Base-by-base conservation (phyloP, 176 grass and related monocot genomes). In the Zea luxurians region DNA sequence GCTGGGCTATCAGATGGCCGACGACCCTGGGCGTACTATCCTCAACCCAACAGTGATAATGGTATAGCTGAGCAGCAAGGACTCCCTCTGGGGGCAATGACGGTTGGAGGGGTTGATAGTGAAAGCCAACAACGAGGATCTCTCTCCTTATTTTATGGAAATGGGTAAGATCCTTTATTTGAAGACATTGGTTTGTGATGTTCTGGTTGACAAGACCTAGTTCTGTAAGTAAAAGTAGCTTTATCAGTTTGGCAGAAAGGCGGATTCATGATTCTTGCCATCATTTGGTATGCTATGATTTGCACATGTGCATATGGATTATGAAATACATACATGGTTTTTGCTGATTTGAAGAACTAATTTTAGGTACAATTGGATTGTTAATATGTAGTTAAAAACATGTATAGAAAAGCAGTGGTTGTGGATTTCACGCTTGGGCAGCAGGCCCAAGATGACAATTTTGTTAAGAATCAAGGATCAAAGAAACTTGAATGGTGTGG, bases 111-210 rank as follows among this genome's bases (percentile, higher is more conserved):
- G 21, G 27, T 83, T 80, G 84, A 83, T 52, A 64, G 13, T 8
- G 80, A 76, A 80, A 73, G 11, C 49, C 83, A 70, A 74, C 70
- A 77, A 21, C 68, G 57, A 83, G 80, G 80, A 45, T n/a, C 64
- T 83, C 48, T 80, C 48, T 62, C 83, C 16, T 59, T 75, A 45
- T 63, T 83, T 70, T 83, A 79, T 83, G 75, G 88, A 78, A 86
- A 83, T 42, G 70, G 83, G 88, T 90, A 65, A 75, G 75, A 73
- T 52, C 13, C 18, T 57, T 48, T 73, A 61, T 66, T 58, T 45
- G 34, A 15, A 7, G 5, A 21, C 11, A 16, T 76, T 69, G 36
- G 5, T 68, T 73, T 73, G 54, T 82, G 64, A 64, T 70, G 47
- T 64, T 45, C 13, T 63, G 61, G 37, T 47, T 64, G 15, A 18